These are phyloP conservation scores for Xylariales sp. DNA, from an alignment of 2,329 filamentous ascomycete species.

Conservation along the genomic window DNA sequence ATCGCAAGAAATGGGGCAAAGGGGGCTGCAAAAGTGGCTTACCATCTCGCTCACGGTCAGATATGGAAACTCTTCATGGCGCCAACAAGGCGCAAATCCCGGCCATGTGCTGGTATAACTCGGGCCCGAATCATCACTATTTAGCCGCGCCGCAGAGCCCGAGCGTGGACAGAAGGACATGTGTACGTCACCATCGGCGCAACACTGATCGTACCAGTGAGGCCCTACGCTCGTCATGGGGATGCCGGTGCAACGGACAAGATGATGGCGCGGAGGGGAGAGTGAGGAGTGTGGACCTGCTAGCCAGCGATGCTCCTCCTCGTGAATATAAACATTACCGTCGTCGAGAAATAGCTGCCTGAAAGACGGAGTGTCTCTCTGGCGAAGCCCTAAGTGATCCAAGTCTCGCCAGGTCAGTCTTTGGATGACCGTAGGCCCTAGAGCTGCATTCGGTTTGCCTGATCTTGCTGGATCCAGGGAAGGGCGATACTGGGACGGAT, in stretches of 20 bases:
- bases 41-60: conserved; percentile 41
- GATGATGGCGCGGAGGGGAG: conserved; percentile 37
- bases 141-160: conserved; percentile 27
- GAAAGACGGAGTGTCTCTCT: conserved; percentile 46
- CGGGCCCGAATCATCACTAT: not conserved
- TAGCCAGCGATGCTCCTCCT: conserved; percentile 50
- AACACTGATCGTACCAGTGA: conserved; percentile 43
- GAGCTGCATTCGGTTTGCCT: conserved; percentile 26
- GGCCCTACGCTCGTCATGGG: conserved; percentile 48
- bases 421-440: conserved; percentile 41
- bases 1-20: too few species aligned
- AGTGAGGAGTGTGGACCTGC: conserved; percentile 38
- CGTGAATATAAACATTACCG: conserved; percentile 48
- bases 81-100: conserved; percentile 44
- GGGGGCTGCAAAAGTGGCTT: too few species aligned
- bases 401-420: conserved; percentile 47
- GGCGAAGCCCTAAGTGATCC: conserved; percentile 47
- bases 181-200: conserved; percentile 34
- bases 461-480: conserved; percentile 43
- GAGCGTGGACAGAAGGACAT: conserved; percentile 40
- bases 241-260: conserved; percentile 46
- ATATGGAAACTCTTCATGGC: conserved; percentile 49
- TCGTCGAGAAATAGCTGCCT: conserved; percentile 46
- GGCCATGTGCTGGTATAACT: conserved; percentile 20
- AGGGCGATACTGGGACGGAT: conserved; percentile 42